Evolutionary conservation across 169 alveolate species (phyloP).

Genomic region (Fabrea salina): DNA sequence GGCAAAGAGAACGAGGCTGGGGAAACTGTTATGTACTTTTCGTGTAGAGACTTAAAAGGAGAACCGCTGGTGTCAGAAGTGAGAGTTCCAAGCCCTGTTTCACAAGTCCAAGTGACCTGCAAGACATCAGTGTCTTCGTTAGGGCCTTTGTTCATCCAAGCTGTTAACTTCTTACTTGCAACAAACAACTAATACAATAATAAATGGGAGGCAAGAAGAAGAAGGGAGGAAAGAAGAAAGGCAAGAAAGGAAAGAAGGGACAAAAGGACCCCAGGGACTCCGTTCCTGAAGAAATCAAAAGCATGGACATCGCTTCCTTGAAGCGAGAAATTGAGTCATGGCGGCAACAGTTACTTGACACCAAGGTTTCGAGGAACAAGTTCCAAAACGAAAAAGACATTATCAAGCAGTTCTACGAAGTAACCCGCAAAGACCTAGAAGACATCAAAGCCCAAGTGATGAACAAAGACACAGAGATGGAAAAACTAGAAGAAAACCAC

Average conservation of each 20-base stretch:
- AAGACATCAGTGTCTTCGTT: background rate
- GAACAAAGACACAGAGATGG: constrained; percentile 74
- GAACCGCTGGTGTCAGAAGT: background rate
- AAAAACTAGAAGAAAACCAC: constrained; percentile 62
- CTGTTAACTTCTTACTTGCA: constrained; percentile 20
- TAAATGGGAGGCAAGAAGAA: background rate
- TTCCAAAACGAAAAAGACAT: constrained; percentile 26
- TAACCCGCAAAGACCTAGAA: constrained; percentile 60
- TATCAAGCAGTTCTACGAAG: constrained; percentile 32
- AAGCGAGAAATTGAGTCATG: constrained; percentile 26
- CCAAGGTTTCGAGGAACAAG: constrained; percentile 64
- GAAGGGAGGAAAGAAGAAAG: constrained; percentile 34
- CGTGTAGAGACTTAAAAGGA: background rate
- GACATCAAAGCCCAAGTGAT: constrained; percentile 60
- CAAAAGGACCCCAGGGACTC: constrained; percentile 48
- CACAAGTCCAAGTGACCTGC: background rate
- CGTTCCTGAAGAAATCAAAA: constrained; percentile 40
- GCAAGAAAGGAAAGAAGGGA: constrained; percentile 34
- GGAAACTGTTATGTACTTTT: constrained; percentile 12
- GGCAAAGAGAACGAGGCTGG: background rate
- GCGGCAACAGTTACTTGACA: constrained; percentile 58
- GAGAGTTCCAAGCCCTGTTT: background rate
- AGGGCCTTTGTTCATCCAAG: constrained; percentile 28
- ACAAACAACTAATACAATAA: constrained; percentile 12
- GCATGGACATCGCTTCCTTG: constrained; percentile 36